phyloP scores from a whole-genome alignment of 768 basidiomycete genomes.

The Mrakia gelida region DNA sequence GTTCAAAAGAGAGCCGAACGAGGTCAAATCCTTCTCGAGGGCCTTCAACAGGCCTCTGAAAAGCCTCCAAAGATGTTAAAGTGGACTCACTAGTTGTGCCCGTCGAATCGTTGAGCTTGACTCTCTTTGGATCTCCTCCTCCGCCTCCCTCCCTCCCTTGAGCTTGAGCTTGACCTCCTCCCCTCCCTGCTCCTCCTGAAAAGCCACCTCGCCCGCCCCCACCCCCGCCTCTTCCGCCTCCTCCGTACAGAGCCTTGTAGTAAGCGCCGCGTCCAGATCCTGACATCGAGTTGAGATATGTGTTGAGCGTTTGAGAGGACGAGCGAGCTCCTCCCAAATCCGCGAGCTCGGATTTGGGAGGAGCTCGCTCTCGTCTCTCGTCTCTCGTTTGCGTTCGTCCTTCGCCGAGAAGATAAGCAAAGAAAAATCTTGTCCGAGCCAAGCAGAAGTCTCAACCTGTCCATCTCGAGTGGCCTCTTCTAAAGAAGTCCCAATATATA shows the following conservation, averaged over 20 bases:
- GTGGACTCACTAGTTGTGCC: neutral
- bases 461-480: neutral
- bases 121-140: neutral
- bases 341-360: no score
- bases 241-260: neutral
- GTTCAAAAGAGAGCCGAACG: neutral
- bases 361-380: no score
- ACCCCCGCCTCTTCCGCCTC: neutral
- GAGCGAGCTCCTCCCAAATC: no score
- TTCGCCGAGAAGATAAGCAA: no score
- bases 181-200: neutral
- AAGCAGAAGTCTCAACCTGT: no score
- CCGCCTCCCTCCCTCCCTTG: neutral
- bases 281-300: neutral
- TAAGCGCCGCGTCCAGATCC: neutral
- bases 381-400: no score
- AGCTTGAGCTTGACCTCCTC: neutral
- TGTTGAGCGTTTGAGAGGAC: neutral
- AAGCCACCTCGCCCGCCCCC: neutral
- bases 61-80: neutral
- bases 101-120: neutral
- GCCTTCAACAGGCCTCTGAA: neutral
- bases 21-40: neutral
- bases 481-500: neutral
- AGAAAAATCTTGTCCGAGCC: no score